A percentile compares a stretch with the other conserved stretches of the same genome.
phyloP scores from a whole-genome alignment of 768 basidiomycete genomes.

The Phylloporus sp. region DNA sequence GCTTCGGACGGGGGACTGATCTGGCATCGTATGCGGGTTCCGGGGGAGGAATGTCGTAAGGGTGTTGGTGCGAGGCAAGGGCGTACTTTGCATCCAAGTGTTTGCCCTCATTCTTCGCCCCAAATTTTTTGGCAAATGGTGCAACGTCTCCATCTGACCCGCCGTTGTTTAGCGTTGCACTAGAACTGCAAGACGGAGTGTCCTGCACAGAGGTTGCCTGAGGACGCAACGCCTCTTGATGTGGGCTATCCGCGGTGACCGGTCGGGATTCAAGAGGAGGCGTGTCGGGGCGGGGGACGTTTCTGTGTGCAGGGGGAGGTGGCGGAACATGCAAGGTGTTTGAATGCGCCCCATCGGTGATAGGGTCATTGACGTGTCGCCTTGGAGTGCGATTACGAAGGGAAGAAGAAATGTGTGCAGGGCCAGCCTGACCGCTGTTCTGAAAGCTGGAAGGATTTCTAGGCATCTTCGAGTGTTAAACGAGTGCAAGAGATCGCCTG shows the following conservation, averaged over 20 bases:
- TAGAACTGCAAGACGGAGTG: slow-evolving; percentile 33
- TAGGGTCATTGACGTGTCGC: not conserved
- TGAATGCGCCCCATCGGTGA: slow-evolving; percentile 3
- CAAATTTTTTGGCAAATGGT: slow-evolving; percentile 13
- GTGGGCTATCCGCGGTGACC: slow-evolving; percentile 1
- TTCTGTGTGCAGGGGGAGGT: slow-evolving; percentile 6
- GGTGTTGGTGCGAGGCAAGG: slow-evolving; percentile 54
- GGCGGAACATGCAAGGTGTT: slow-evolving; percentile 8
- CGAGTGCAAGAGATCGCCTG: slow-evolving; percentile 14
- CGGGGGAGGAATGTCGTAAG: slow-evolving; percentile 57
- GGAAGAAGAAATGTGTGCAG: slow-evolving; percentile 8
- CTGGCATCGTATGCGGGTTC: slow-evolving; percentile 35
- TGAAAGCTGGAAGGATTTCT: slow-evolving; percentile 10
- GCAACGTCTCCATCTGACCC: slow-evolving; percentile 18
- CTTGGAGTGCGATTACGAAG: not conserved
- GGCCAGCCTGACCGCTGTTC: slow-evolving; percentile 19
- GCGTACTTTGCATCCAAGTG: slow-evolving; percentile 40
- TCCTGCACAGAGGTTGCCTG: slow-evolving; percentile 15
- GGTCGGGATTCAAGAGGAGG: not conserved
- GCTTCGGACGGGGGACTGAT: slow-evolving; percentile 5
- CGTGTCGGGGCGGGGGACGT: not conserved
- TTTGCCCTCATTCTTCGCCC: slow-evolving; percentile 10
- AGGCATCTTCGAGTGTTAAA: slow-evolving; percentile 16
- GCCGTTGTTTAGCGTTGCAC: slow-evolving; percentile 33
- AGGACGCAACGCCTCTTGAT: slow-evolving; percentile 9